A percentile compares a stretch with the other conserved stretches of the same genome.
phyloP scores from a whole-genome alignment of 345 rosid species.

The Crucihimalaya himalaica region DNA sequence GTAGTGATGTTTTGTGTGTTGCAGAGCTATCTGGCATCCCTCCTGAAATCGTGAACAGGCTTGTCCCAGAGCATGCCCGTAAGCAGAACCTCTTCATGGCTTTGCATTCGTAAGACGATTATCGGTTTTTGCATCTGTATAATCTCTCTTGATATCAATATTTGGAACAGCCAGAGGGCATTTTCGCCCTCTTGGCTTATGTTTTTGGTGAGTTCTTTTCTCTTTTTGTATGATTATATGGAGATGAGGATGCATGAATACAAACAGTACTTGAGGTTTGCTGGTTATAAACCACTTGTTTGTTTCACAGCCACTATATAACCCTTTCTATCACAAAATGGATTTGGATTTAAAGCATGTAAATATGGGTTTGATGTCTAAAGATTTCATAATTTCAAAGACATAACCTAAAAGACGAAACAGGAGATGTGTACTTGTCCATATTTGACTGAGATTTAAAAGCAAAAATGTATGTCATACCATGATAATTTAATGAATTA shows the following conservation, averaged over 20 bases:
- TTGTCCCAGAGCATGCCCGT: conserved; percentile 85
- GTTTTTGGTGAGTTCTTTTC: conserved; percentile 17
- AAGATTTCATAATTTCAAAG: neutral
- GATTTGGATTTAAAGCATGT: neutral
- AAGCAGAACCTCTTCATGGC: conserved; percentile 95
- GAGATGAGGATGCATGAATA: conserved; percentile 27
- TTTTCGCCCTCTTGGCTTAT: conserved; percentile 17
- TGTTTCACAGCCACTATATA: conserved; percentile 11
- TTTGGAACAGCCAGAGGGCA: conserved; percentile 19
- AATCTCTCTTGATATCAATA: conserved; percentile 20
- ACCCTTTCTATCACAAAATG: neutral
- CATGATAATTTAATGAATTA: no score
- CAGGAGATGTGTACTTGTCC: neutral
- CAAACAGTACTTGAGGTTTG: conserved; percentile 32
- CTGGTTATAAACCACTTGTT: conserved; percentile 27
- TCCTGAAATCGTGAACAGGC: conserved; percentile 60
- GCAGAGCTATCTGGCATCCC: conserved; percentile 82
- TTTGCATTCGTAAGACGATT: conserved; percentile 51
- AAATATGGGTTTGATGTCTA: neutral
- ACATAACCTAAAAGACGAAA: neutral
- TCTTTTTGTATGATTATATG: conserved; percentile 7
- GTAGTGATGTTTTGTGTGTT: neutral
- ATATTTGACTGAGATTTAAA: no score
- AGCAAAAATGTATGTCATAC: no score
- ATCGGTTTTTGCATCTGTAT: conserved; percentile 28